phyloP scores from a whole-genome alignment of 2,329 filamentous ascomycete genomes.

The Chaetomiaceae sp. region DNA sequence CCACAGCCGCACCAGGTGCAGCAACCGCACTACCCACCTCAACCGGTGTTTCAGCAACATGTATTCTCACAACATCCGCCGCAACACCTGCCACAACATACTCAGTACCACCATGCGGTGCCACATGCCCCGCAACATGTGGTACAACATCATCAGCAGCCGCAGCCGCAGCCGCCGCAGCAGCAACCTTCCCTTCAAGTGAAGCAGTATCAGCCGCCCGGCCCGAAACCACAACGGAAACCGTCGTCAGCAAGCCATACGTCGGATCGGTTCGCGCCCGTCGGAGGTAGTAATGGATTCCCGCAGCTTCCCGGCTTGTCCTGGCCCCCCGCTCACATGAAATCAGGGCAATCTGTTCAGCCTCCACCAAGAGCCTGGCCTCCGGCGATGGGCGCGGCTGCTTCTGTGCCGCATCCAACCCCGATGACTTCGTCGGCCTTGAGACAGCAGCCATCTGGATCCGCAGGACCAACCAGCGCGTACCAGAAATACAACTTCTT shows the following conservation, averaged over 20 bases:
- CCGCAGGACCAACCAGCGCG: constrained; percentile 30
- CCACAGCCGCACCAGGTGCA: constrained; percentile 8
- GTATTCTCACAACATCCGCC: constrained; percentile 6
- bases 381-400: constrained; percentile 17
- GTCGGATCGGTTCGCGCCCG: constrained; percentile 25
- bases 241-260: constrained; percentile 18
- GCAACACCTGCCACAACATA: too few species aligned
- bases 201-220: constrained; percentile 18
- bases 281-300: constrained; percentile 27
- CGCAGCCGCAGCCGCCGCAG: constrained; percentile 6
- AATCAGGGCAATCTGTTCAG: constrained; percentile 33
- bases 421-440: constrained; percentile 26
- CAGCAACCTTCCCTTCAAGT: constrained; percentile 13
- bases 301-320: constrained; percentile 27
- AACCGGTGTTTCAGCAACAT: constrained; percentile 2
- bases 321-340: constrained; percentile 28
- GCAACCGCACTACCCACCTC: constrained; percentile 4
- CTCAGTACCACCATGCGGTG: too few species aligned
- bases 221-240: constrained; percentile 22
- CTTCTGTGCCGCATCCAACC: constrained; percentile 12
- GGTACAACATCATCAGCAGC: too few species aligned
- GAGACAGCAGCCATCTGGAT: constrained; percentile 13
- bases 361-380: constrained; percentile 29
- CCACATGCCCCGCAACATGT: too few species aligned
- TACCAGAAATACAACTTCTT: constrained; percentile 53